phyloP scores from a whole-genome alignment of 352 stramenopile genomes.

The Lagenidium giganteum region DNA sequence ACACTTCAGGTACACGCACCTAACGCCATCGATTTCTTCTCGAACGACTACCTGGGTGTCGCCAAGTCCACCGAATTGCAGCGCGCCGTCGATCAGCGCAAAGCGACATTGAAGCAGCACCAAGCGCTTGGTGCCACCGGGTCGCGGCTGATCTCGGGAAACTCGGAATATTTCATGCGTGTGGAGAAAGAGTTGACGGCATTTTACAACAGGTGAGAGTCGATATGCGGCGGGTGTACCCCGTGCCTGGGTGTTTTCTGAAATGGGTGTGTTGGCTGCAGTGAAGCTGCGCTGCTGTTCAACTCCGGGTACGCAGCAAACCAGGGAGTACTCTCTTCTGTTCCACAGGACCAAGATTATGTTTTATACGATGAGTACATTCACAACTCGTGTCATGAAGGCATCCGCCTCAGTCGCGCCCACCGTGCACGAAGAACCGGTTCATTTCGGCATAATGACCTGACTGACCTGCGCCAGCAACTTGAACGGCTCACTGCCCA shows the following conservation, averaged over 20 bases:
- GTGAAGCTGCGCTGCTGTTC: slow-evolving; percentile 91
- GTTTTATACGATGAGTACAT: slow-evolving; percentile 96
- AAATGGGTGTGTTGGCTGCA: slow-evolving; percentile 6
- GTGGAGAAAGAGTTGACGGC: slow-evolving; percentile 79
- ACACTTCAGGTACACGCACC: slow-evolving; percentile 24
- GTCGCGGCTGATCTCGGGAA: slow-evolving; percentile 94
- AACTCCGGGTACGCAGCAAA: slow-evolving; percentile 98
- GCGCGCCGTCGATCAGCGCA: slow-evolving; percentile 33
- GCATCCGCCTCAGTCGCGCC: slow-evolving; percentile 83
- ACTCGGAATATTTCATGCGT: slow-evolving; percentile 82
- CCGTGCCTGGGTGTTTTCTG: background rate
- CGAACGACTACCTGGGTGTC: slow-evolving; percentile 97
- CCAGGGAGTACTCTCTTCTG: slow-evolving; percentile 90
- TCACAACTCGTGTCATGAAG: slow-evolving; percentile 96
- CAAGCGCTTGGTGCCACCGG: slow-evolving; percentile 65
- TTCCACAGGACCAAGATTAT: slow-evolving; percentile 84
- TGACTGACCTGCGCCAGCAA: slow-evolving; percentile 64
- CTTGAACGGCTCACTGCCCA: slow-evolving; percentile 31
- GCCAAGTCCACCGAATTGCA: slow-evolving; percentile 63
- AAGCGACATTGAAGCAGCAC: slow-evolving; percentile 28
- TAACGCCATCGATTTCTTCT: slow-evolving; percentile 91
- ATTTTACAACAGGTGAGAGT: slow-evolving; percentile 81
- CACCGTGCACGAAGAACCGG: slow-evolving; percentile 33
- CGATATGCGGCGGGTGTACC: background rate
- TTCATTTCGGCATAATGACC: slow-evolving; percentile 92